These are phyloP conservation scores for Moringa oleifera DNA, from an alignment of 345 rosid species.

Conservation along the genomic window DNA sequence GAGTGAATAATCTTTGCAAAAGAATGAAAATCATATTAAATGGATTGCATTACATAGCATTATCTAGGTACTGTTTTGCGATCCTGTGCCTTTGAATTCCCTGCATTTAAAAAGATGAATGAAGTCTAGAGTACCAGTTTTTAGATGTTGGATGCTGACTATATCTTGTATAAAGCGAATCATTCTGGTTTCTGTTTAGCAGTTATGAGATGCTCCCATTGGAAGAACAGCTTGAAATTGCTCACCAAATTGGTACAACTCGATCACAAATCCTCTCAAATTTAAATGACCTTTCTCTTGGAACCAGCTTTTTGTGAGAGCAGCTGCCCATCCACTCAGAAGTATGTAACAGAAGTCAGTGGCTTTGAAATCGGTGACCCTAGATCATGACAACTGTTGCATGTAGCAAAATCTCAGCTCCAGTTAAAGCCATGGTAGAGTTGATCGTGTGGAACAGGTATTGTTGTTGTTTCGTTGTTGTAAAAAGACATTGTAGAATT, in stretches of 20 bases:
- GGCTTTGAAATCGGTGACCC: not conserved
- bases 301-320: constrained; percentile 81
- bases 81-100: not conserved
- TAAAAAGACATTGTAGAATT: not conserved
- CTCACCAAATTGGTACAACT: constrained; percentile 81
- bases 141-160: not conserved
- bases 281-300: constrained; percentile 73
- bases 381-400: not conserved
- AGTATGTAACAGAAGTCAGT: not conserved
- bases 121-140: no score
- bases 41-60: not conserved
- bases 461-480: not conserved
- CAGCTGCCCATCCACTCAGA: not conserved
- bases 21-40: no score
- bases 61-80: not conserved
- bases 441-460: not conserved
- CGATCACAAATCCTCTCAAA: constrained; percentile 73
- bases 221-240: constrained; percentile 87
- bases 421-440: not conserved
- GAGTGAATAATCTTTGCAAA: no score
- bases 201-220: constrained; percentile 88
- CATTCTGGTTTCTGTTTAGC: constrained; percentile 21
- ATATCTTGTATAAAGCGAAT: not conserved
- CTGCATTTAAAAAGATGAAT: no score
- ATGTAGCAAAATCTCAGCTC: not conserved